Evolutionary conservation across 139 green algal species (phyloP).

Genomic region (Mesotaenium endlicherianum): DNA sequence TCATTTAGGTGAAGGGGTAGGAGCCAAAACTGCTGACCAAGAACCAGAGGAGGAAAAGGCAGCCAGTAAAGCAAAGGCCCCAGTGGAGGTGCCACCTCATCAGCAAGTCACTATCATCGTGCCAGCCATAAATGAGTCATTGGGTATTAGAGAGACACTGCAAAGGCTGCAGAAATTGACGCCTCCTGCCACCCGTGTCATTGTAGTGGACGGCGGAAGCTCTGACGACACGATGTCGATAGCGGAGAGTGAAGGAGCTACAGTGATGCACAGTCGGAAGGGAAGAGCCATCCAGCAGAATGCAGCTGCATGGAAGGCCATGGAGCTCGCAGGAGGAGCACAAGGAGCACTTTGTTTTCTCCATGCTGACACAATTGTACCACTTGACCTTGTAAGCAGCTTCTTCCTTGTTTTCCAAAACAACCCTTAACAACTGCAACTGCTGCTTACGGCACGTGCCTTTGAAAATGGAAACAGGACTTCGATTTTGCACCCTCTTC

Average conservation of each 20-base stretch:
- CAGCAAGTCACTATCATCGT: background rate
- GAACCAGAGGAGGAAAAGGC: too few relatives aligned
- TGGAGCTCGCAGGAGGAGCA: background rate
- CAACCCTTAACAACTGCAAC: too few relatives aligned
- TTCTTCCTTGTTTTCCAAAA: too few relatives aligned
- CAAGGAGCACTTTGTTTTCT: constrained; percentile 5
- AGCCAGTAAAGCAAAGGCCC: too few relatives aligned
- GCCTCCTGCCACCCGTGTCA: background rate
- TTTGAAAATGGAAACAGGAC: too few relatives aligned
- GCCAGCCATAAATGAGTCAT: background rate
- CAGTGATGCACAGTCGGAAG: background rate
- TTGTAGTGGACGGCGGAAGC: constrained; percentile 6
- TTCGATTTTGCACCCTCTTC: too few relatives aligned
- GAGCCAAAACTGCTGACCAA: too few relatives aligned
- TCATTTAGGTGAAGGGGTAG: too few relatives aligned
- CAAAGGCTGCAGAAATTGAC: background rate
- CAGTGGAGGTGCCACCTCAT: too few relatives aligned
- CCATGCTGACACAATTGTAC: constrained; percentile 13
- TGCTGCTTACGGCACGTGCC: too few relatives aligned
- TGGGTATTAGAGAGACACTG: background rate
- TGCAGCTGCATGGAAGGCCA: background rate
- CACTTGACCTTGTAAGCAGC: background rate
- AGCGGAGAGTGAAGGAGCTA: background rate
- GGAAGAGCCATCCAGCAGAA: constrained; percentile 11
- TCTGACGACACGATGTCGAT: background rate